Percentiles rank a stretch among this genome's conserved stretches.
These are phyloP conservation scores for Avena sativa DNA, from an alignment of 176 grass and related monocot species.

Conservation along the genomic window DNA sequence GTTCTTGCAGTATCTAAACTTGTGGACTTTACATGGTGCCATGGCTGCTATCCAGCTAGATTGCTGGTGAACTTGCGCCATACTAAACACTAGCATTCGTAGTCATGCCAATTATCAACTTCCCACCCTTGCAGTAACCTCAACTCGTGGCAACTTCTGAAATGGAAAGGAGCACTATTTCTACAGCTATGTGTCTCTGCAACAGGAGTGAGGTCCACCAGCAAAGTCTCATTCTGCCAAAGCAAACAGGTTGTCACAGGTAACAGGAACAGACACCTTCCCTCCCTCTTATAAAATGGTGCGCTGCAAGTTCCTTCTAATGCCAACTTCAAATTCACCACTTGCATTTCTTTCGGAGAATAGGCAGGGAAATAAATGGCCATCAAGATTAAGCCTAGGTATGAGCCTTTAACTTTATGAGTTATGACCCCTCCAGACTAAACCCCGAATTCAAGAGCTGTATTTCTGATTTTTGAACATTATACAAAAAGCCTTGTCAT, in stretches of 20 bases:
- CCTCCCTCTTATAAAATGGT: not conserved
- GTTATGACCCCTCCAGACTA: not conserved
- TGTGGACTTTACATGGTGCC: not conserved
- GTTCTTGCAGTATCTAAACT: slow-evolving; percentile 30
- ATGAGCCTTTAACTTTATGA: not conserved
- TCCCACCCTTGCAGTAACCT: not conserved
- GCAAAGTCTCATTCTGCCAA: slow-evolving; percentile 8
- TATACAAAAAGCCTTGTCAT: slow-evolving; percentile 10
- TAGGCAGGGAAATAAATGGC: not conserved
- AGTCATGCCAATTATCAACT: slow-evolving; percentile 20
- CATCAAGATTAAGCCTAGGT: not conserved
- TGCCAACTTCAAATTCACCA: not conserved
- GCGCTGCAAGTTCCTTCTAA: slow-evolving; percentile 5
- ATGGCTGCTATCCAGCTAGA: not conserved
- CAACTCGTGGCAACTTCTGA: slow-evolving; percentile 7
- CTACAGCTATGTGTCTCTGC: not conserved
- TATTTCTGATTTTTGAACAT: slow-evolving; percentile 5
- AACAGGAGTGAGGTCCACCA: not conserved
- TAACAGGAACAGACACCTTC: slow-evolving; percentile 9
- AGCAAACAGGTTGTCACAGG: not conserved
- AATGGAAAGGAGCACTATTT: not conserved
- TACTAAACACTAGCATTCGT: not conserved
- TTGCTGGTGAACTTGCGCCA: not conserved
- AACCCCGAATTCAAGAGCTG: not conserved
- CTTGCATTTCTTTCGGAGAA: slow-evolving; percentile 5